A percentile compares a stretch with the other conserved stretches of the same genome.
Conservation (phyloP, 2,329 filamentous ascomycete species). For the Raffaelea deltoideospora region DNA sequence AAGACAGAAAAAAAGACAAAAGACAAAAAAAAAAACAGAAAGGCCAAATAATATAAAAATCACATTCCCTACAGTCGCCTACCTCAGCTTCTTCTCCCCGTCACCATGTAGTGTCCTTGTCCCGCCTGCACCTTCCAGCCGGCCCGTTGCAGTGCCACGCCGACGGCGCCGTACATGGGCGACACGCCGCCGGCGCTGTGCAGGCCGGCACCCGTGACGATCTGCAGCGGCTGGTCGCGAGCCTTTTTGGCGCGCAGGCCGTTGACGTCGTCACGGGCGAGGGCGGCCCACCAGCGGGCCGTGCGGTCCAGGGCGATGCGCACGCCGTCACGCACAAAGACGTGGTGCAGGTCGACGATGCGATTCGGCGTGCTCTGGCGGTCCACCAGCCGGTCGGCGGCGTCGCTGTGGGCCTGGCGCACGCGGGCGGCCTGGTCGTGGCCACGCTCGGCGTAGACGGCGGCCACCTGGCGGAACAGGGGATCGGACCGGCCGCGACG, state of each 20-base stretch:
- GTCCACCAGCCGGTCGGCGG: slow-evolving; percentile 56
- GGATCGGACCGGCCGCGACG: slow-evolving; percentile 48
- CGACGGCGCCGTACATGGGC: slow-evolving; percentile 66
- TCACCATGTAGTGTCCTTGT: slow-evolving; percentile 56
- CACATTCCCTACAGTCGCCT: no score
- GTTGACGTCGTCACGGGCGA: slow-evolving; percentile 47
- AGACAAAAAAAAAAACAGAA: no score
- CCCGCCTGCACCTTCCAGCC: slow-evolving; percentile 71
- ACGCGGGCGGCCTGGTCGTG: slow-evolving; percentile 46
- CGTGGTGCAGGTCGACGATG: slow-evolving; percentile 79
- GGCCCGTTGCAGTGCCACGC: slow-evolving; percentile 55
- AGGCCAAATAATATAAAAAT: no score
- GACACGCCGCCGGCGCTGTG: slow-evolving; percentile 68
- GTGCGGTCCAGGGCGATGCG: slow-evolving; percentile 58
- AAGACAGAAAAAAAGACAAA: no score
- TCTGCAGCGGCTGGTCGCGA: slow-evolving; percentile 42
- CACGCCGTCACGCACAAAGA: slow-evolving; percentile 66
- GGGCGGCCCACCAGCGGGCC: slow-evolving; percentile 57
- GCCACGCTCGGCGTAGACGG: slow-evolving; percentile 58
- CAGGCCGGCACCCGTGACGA: slow-evolving; percentile 68
- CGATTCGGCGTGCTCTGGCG: slow-evolving; percentile 49
- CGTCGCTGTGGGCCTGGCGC: slow-evolving; percentile 42
- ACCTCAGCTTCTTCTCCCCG: no score
- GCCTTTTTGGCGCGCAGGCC: no score
- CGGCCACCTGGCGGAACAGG: slow-evolving; percentile 60